These are phyloP conservation scores for Nakataea oryzae DNA, from an alignment of 2,329 filamentous ascomycete species.

Conservation along the genomic window DNA sequence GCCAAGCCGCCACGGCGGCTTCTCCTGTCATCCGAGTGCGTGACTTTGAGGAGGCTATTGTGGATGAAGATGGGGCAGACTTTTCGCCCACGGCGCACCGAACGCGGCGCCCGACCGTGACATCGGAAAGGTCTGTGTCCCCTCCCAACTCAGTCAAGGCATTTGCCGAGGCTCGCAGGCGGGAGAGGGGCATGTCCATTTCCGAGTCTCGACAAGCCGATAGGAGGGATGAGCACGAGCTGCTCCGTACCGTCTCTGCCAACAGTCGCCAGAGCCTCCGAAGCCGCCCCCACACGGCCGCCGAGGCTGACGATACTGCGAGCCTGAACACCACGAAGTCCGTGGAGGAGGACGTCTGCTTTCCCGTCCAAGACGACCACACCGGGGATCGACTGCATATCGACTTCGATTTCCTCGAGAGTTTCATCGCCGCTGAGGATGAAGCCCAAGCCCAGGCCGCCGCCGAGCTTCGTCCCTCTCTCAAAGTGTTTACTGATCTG, in stretches of 20 bases:
- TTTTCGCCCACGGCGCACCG: conserved; percentile 30
- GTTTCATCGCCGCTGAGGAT: conserved; percentile 63
- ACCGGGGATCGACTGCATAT: conserved; percentile 67
- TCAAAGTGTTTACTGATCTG: conserved; percentile 50
- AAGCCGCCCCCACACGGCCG: conserved; percentile 48
- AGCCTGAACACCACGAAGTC: conserved; percentile 57
- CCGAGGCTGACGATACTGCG: conserved; percentile 41
- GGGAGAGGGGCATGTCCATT: conserved; percentile 60
- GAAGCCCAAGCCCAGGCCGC: conserved; percentile 35
- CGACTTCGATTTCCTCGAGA: conserved; percentile 89
- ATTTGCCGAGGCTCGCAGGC: conserved; percentile 81
- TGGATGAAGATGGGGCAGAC: conserved; percentile 59
- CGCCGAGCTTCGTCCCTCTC: conserved; percentile 31
- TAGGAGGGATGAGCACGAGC: conserved; percentile 32
- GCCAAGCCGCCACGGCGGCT: conserved; percentile 30
- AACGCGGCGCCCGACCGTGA: conserved; percentile 43
- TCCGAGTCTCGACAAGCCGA: conserved; percentile 28
- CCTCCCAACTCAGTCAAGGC: conserved; percentile 97
- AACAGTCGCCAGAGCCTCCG: conserved; percentile 43
- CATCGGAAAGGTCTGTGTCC: conserved; percentile 58
- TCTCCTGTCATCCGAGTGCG: conserved; percentile 44
- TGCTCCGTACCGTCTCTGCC: conserved; percentile 63
- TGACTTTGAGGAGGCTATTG: conserved; percentile 79
- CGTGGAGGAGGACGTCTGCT: conserved; percentile 82
- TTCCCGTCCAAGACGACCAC: conserved; percentile 61